These are phyloP conservation scores for Russula sp. DNA, from an alignment of 768 basidiomycete species.

Conservation along the genomic window DNA sequence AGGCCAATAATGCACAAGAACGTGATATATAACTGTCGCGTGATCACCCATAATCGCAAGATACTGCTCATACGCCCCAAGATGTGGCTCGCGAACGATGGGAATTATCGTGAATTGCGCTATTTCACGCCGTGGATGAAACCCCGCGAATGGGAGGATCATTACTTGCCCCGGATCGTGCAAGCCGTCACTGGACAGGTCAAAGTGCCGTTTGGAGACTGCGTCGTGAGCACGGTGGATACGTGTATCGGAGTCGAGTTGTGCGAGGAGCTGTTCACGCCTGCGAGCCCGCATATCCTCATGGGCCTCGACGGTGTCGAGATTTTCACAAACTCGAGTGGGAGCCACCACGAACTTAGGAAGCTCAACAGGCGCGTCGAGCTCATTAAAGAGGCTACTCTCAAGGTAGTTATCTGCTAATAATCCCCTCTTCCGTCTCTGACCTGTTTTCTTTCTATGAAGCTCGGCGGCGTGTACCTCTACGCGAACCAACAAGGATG, in stretches of 20 bases:
- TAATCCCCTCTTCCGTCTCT: not conserved
- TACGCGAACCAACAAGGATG: conserved; percentile 99
- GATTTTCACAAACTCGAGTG: conserved; percentile 98
- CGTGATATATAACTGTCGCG: conserved; percentile 94
- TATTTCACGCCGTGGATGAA: conserved; percentile 97
- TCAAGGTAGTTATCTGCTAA: conserved; percentile 57
- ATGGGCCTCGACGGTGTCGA: conserved; percentile 99
- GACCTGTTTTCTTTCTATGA: not conserved
- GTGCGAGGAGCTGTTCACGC: conserved; percentile 97
- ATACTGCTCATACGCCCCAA: conserved; percentile 96
- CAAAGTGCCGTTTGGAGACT: conserved; percentile 95
- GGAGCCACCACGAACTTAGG: conserved; percentile 97
- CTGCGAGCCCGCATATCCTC: conserved; percentile 90
- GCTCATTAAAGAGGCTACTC: conserved; percentile 93
- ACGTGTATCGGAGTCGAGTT: conserved; percentile 97
- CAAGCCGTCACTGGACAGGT: conserved; percentile 82
- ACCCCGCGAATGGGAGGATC: conserved; percentile 85
- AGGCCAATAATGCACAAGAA: conserved; percentile 99
- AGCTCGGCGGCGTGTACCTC: conserved; percentile 92
- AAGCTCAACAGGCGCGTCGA: conserved; percentile 90
- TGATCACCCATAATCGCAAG: conserved; percentile 81
- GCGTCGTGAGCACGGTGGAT: conserved; percentile 87
- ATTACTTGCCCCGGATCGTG: conserved; percentile 87
- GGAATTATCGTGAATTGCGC: conserved; percentile 80
- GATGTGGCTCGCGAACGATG: conserved; percentile 99